Conservation (phyloP, 805 yeast genomes). For the Tetrapisispora fleetii region DNA sequence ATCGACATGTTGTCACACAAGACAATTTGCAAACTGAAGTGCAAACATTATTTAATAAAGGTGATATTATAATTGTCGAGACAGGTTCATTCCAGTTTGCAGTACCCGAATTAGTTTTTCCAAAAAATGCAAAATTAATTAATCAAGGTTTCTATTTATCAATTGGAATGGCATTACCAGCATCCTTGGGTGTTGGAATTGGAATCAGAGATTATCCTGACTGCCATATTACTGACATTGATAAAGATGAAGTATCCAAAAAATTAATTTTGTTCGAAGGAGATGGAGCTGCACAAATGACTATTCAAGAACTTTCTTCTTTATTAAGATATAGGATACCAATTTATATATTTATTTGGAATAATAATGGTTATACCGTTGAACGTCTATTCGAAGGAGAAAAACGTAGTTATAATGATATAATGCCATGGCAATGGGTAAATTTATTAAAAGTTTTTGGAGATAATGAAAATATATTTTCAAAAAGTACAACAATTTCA, state of each 20-base stretch:
- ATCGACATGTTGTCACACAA: constrained; percentile 37
- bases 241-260: constrained; percentile 24
- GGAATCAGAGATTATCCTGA: constrained; percentile 49
- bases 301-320: constrained; percentile 72
- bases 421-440: constrained; percentile 77
- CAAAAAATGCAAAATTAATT: constrained; percentile 40
- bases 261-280: constrained; percentile 73
- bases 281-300: constrained; percentile 94
- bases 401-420: constrained; percentile 67
- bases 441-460: constrained; percentile 58
- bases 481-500: constrained; percentile 29
- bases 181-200: constrained; percentile 70
- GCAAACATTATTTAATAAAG: constrained; percentile 39
- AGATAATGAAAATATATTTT: constrained; percentile 30
- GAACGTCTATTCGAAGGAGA: constrained; percentile 83
- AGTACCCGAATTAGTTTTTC: constrained; percentile 55
- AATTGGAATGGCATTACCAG: constrained; percentile 84
- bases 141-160: constrained; percentile 75
- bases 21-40: constrained; percentile 34
- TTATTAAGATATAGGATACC: constrained; percentile 48
- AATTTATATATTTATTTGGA: constrained; percentile 65
- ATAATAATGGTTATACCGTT: constrained; percentile 83
- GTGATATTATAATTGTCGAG: constrained; percentile 69
- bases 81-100: constrained; percentile 81
- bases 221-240: constrained; percentile 18